Evolutionary conservation across 2,329 filamentous ascomycete genomes (phyloP), one percentile per base, ranked within the genome.

Genomic region (Taxawa tesnikishii): DNA sequence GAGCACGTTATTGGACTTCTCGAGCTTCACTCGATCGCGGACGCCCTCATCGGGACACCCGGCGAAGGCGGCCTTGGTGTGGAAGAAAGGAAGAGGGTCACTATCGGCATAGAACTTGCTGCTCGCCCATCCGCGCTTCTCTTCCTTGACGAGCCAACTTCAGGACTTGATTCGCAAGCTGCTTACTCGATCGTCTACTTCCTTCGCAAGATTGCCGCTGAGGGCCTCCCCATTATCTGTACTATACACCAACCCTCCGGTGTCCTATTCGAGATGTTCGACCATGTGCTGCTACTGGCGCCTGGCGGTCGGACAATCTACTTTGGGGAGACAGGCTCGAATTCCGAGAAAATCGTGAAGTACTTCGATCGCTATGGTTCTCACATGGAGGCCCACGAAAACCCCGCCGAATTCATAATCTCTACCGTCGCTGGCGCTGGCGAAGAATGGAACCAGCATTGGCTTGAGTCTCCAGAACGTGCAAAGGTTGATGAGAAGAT

Each of bases 381-480:
- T 2, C 61, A 70, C 3, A 55, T 58, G 28, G 79, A 78, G 51
- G 75, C 75, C 1, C 45, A 60, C 1, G 70, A 71, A 5, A 88
- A 88, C 55, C 82, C 81, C 7, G 81, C 81, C 26, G 81, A 85
- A 53, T 82, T 74, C 71, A 83, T 84, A 77, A 50, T 67, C 26
- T 59, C 63, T 32, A 52, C 43, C 4, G 59, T 65, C 30, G 62
- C 63, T 39, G 19, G 19, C 8, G n/a, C 8, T 2, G 62, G 62
- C 15, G 55, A 56, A 2, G 47, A 54, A 33, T 60, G 54, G 13
- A 55, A 60, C 6, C 54, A 56, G 16, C 59, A 65, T 42, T 67
- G 62, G 62, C 50, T 49, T 25, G 47, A 61, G 30, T 43, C 50
- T 12, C 65, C 61, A 57, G 55, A 56, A 29, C 44, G 57, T 34